phyloP scores from a whole-genome alignment of 768 basidiomycete genomes.

The Russula olivacea region DNA sequence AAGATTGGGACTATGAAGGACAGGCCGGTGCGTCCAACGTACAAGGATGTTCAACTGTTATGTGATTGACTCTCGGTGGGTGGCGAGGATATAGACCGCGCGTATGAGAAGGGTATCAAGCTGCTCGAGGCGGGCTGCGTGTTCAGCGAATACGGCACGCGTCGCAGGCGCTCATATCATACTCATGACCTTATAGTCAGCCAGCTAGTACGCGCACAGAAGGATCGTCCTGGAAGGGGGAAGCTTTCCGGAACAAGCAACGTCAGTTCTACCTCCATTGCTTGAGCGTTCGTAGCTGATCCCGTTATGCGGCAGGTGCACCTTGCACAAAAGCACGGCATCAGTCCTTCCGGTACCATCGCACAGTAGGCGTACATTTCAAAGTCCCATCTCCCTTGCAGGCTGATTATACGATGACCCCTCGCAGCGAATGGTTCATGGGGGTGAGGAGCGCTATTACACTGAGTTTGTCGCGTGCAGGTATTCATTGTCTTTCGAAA shows the following conservation, averaged over 20 bases:
- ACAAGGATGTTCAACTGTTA: not conserved
- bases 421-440: constrained; percentile 83
- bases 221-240: constrained; percentile 46
- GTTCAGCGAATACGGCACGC: constrained; percentile 85
- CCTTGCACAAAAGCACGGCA: constrained; percentile 68
- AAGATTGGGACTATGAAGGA: constrained; percentile 80
- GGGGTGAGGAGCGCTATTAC: constrained; percentile 44
- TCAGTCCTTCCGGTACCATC: constrained; percentile 72
- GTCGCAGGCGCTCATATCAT: constrained; percentile 66
- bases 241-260: constrained; percentile 83
- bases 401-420: constrained; percentile 3
- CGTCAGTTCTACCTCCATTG: constrained; percentile 39
- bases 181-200: constrained; percentile 74
- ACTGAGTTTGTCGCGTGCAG: not conserved
- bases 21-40: constrained; percentile 56
- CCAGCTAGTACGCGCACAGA: constrained; percentile 59
- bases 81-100: constrained; percentile 45
- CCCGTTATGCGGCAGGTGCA: constrained; percentile 54
- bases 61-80: not conserved
- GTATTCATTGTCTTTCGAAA: not conserved
- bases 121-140: constrained; percentile 59
- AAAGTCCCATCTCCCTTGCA: not conserved
- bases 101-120: constrained; percentile 62
- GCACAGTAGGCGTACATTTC: constrained; percentile 58
- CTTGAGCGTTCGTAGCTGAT: not conserved